Evolutionary conservation across 768 basidiomycete genomes (phyloP).

Genomic region (Astraeus odoratus): DNA sequence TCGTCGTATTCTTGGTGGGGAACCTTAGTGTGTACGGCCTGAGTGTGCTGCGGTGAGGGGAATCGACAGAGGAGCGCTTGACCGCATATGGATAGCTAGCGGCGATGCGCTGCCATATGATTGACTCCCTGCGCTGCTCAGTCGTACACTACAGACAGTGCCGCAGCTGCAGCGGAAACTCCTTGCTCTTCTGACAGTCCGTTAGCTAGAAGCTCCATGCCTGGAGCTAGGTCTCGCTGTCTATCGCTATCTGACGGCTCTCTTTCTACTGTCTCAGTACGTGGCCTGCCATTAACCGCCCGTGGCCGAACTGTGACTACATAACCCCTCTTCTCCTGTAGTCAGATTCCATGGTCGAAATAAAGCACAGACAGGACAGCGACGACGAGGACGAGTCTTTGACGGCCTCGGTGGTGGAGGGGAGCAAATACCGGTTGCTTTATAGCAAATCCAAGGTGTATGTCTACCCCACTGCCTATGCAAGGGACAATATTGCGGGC

Average conservation of each 20-base stretch:
- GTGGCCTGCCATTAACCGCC: slow-evolving; percentile 18
- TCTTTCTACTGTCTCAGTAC: slow-evolving; percentile 43
- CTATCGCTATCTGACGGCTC: slow-evolving; percentile 37
- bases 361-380: slow-evolving; percentile 37
- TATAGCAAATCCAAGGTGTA: slow-evolving; percentile 95
- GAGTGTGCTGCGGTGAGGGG: no score
- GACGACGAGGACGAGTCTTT: slow-evolving; percentile 9
- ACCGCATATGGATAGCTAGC: no score
- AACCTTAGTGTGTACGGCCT: no score
- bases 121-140: no score
- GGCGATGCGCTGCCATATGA: no score
- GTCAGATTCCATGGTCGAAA: slow-evolving; percentile 70
- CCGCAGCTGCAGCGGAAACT: slow-evolving; percentile 2
- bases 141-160: slow-evolving; percentile 17
- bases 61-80: no score
- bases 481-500: slow-evolving; percentile 89
- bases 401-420: slow-evolving; percentile 35
- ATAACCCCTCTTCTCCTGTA: slow-evolving; percentile 15
- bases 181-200: slow-evolving; percentile 6
- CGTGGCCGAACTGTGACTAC: slow-evolving; percentile 4
- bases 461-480: slow-evolving; percentile 88
- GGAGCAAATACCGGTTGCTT: slow-evolving; percentile 62
- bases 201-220: slow-evolving; percentile 12
- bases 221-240: slow-evolving; percentile 12
- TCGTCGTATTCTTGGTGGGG: no score